phyloP scores from a whole-genome alignment of 2,329 filamentous ascomycete species.

The Colletotrichum eleusines region DNA sequence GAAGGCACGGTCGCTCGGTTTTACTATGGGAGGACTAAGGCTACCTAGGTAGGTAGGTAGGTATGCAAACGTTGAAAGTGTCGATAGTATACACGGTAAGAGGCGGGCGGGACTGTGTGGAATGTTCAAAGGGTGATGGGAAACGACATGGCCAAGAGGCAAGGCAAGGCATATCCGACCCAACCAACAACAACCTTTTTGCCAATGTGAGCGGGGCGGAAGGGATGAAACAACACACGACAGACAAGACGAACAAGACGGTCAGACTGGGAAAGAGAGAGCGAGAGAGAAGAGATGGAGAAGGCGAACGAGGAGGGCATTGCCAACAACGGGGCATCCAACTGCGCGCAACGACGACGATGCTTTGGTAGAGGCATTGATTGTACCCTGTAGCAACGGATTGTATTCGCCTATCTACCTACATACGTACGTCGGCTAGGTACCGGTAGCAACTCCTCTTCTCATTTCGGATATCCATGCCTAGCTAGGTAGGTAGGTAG shows the following conservation, averaged over 20 bases:
- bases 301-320: background rate
- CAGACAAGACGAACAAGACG: background rate
- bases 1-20: background rate
- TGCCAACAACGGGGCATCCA: slow-evolving; percentile 14
- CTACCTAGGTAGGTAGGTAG: too few relatives aligned
- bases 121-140: slow-evolving; percentile 3
- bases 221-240: background rate
- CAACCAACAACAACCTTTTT: slow-evolving; percentile 1
- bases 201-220: background rate
- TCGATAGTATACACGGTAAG: background rate
- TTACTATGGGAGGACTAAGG: background rate
- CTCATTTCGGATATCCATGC: background rate
- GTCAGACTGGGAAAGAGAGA: too few relatives aligned
- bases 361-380: background rate
- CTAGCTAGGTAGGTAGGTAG: too few relatives aligned
- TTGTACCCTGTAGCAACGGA: too few relatives aligned
- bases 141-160: background rate
- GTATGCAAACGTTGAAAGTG: too few relatives aligned
- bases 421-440: too few relatives aligned
- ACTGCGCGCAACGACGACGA: too few relatives aligned
- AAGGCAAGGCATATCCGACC: background rate
- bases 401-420: slow-evolving; percentile 19
- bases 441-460: slow-evolving; percentile 14
- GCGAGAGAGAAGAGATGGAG: too few relatives aligned
- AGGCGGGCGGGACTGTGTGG: background rate